Evolutionary conservation across 768 basidiomycete genomes (phyloP), one percentile per base, ranked within the genome.

Genomic region (Boletellus ananas): DNA sequence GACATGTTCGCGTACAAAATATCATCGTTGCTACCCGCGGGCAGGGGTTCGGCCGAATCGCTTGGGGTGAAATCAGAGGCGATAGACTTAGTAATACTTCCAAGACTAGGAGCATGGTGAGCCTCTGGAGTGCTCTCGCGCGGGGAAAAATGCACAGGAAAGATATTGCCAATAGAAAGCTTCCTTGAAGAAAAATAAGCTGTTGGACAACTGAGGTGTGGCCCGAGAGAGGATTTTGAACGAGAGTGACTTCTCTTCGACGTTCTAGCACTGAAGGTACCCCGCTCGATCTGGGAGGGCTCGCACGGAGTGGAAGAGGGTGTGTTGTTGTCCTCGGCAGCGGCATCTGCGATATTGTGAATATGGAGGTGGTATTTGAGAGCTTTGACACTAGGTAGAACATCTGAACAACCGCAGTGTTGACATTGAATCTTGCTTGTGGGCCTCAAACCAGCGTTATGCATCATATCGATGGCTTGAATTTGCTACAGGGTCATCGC

Each of bases 361-460:
- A 81, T 77, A 55, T 82, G 79, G 18, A 81, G 62, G 57, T 81
- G 80, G 57, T 70, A 78, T 56, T 73, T 74, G 43, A 81, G 69
- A 17, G 75, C 74, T 54, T 71, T 72, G 47, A 73, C 68, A 44
- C 69, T 66, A 6, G 64, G 61, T 18, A 81, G 58, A 8, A 70
- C 66, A 62, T 79, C 72, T 13, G 56, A 55, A 58, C 81, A 81
- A 27, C 72, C 77, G 31, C 68, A 60, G 34, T 78, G 73, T 21
- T 68, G 70, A 56, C 80, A 81, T 7, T 62, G 60, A 17, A 82
- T 64, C 17, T 39, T 59, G 31, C 70, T 64, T 9, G 62, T 57
- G 38, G 67, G 67, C 18, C 53, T 51, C 36, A 67, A 52, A 11
- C 66, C 67, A 21, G 58, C 67, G 4, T 50, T 14, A 36, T 50